Conservation (phyloP, 1,284 basidiomycete genomes). For the Ustilago loliicola region DNA sequence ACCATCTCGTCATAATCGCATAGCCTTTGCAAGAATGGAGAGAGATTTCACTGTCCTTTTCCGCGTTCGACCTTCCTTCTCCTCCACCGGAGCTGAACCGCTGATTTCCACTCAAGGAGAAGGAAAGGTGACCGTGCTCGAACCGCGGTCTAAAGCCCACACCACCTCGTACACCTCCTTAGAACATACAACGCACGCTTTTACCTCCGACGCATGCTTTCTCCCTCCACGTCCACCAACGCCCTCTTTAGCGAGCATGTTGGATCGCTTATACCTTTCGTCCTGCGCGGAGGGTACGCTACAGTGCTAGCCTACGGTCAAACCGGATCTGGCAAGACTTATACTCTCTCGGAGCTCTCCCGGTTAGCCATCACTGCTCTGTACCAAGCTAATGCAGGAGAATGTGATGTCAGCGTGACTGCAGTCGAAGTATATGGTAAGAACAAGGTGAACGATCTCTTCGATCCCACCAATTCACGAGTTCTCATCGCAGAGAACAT, state of each 20-base stretch:
- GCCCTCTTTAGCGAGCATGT: conserved; percentile 18
- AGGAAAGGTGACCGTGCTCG: conserved; percentile 15
- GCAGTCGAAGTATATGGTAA: conserved; percentile 43
- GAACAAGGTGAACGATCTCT: conserved; percentile 34
- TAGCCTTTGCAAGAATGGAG: conserved; percentile 13
- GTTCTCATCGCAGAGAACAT: conserved; percentile 30
- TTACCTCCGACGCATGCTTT: conserved; percentile 23
- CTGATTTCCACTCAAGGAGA: too few relatives aligned
- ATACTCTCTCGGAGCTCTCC: conserved; percentile 26
- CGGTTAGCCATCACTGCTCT: conserved; percentile 17
- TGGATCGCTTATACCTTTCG: conserved; percentile 24
- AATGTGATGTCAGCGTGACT: conserved; percentile 7
- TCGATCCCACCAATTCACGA: conserved; percentile 19
- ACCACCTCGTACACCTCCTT: not conserved
- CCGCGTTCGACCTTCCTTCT: conserved; percentile 30
- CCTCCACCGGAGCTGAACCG: not conserved
- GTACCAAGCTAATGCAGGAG: not conserved
- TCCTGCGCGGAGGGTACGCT: conserved; percentile 30
- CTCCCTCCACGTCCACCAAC: conserved; percentile 13
- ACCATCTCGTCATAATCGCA: not conserved
- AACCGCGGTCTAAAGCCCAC: conserved; percentile 21
- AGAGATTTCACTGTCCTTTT: conserved; percentile 44
- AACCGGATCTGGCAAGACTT: conserved; percentile 34
- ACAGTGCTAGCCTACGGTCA: conserved; percentile 46
- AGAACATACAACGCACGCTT: conserved; percentile 18